phyloP scores from a whole-genome alignment of 805 yeast genomes.

The Lipomyces orientalis region DNA sequence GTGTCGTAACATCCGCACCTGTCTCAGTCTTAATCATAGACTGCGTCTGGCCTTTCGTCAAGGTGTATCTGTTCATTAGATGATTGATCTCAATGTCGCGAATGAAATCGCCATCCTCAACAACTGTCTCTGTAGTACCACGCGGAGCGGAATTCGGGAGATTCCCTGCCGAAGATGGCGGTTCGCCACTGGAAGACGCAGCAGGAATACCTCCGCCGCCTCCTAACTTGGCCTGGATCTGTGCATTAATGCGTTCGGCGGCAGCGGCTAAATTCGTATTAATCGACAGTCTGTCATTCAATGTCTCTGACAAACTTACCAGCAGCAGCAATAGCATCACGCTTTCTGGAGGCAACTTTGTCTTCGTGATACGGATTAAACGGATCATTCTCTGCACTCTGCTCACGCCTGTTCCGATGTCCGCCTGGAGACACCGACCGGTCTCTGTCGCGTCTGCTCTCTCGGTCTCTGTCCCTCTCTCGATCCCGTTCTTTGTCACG shows the following conservation, averaged over 20 bases:
- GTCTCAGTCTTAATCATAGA: conserved; percentile 41
- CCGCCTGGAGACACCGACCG: conserved; percentile 28
- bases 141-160: conserved; percentile 5
- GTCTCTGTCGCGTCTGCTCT: conserved; percentile 31
- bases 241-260: conserved; percentile 46
- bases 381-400: background rate
- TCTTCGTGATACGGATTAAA: conserved; percentile 8
- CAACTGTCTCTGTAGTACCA: conserved; percentile 13
- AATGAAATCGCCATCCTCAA: conserved; percentile 36
- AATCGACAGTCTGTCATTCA: conserved; percentile 21
- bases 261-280: conserved; percentile 40
- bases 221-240: conserved; percentile 33
- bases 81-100: conserved; percentile 46
- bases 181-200: background rate
- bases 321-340: conserved; percentile 43
- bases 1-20: conserved; percentile 45
- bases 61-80: conserved; percentile 45
- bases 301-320: conserved; percentile 22
- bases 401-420: background rate
- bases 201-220: conserved; percentile 9
- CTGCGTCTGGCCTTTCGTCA: conserved; percentile 47
- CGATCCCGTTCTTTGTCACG: conserved; percentile 28
- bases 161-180: conserved; percentile 4
- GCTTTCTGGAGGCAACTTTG: conserved; percentile 24
- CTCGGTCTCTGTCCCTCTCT: conserved; percentile 30